Evolutionary conservation across 768 basidiomycete species (phyloP), one percentile per base, ranked within the genome.

Genomic region (Mycena rebaudengoi): DNA sequence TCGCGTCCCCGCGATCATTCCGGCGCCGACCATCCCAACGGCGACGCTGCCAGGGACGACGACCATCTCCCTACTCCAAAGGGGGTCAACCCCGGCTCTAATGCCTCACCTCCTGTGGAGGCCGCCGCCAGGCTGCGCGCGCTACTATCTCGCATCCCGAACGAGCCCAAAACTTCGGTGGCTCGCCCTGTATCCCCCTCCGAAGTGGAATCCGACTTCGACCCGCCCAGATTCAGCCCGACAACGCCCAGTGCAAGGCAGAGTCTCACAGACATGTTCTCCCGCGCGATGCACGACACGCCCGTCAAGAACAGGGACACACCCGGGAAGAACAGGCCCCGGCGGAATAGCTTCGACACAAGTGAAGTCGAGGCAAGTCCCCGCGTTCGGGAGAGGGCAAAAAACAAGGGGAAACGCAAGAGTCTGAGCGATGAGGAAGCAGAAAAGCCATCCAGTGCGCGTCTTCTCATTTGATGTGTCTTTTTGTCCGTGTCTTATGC

Each of bases 341-440:
- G 87, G 55, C 77, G 87, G 71, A 88, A 85, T 67, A 91, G 88
- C 71, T 80, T 88, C 48, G 87, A 87, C 68, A 70, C 74, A 7
- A 88, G 88, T 68, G 87, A 88, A 55, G 83, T 86, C 39, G 88
- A 90, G 55, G 78, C 79, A 14, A 86, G 80, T 46, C 86, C 88
- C 1, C 76, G 79, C 69, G 73, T 82, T 39, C 70, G 74, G 60
- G 80, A 82, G 58, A 75, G 80, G 60, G 73, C 75, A 23, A 78
- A 74, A 57, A 78, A 75, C 62, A 88, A 82, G 73, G 82, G 80
- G 11, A 85, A 88, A 62, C 80, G 86, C 35, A 82, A 78, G 67
- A 91, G 88, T 70, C 62, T 88, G 66, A 91, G 89, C 69, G 91
- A 91, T 66, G 90, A 91, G 69, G 91, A 91, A 69, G 73, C 77